A percentile compares a stretch with the other conserved stretches of the same genome.
Conservation (phyloP, 768 basidiomycete genomes). For the Imleria badia region DNA sequence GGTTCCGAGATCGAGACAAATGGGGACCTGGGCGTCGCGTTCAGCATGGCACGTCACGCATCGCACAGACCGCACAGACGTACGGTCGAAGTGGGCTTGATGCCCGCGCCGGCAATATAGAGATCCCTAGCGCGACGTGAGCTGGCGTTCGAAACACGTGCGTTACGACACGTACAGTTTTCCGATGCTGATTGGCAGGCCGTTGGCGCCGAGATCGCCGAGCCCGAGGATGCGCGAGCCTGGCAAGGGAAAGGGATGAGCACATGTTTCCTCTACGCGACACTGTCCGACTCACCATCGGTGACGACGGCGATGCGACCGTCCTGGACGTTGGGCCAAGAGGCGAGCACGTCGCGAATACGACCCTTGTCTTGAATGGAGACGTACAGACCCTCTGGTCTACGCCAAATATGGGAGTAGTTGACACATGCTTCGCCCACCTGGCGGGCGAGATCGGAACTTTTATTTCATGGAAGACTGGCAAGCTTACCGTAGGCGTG, state of each 20-base stretch:
- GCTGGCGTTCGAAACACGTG: neutral
- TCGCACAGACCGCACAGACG: conserved; percentile 7
- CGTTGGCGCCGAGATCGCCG: conserved; percentile 44
- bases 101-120: conserved; percentile 72
- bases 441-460: conserved; percentile 11
- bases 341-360: conserved; percentile 54
- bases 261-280: neutral
- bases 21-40: conserved; percentile 44
- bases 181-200: conserved; percentile 61
- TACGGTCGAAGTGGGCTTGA: conserved; percentile 49
- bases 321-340: conserved; percentile 46
- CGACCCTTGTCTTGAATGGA: conserved; percentile 66
- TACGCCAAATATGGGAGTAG: conserved; percentile 68
- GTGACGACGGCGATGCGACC: conserved; percentile 75
- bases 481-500: conserved; percentile 60
- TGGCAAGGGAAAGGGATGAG: neutral
- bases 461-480: too few relatives aligned
- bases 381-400: conserved; percentile 60
- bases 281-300: conserved; percentile 45
- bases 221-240: conserved; percentile 76
- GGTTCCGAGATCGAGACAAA: conserved; percentile 74
- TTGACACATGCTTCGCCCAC: conserved; percentile 72
- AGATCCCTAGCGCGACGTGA: conserved; percentile 40
- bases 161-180: conserved; percentile 51
- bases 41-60: neutral